Conservation (phyloP, 805 yeast genomes). For the Naumovozyma baii region DNA sequence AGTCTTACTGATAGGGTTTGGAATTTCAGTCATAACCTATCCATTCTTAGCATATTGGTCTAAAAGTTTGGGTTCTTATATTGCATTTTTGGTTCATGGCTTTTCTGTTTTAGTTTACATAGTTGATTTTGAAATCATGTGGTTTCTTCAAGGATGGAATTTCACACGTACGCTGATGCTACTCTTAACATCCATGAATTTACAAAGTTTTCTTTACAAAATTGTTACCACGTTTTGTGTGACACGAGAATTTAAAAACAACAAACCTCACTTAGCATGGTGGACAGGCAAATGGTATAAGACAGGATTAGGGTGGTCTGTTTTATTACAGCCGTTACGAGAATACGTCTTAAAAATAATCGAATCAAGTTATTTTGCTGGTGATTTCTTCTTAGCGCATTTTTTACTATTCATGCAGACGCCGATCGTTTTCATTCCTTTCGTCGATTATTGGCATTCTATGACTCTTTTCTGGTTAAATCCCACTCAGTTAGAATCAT, state of each 20-base stretch:
- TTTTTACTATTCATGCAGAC: conserved; percentile 46
- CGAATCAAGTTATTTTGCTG: conserved; percentile 61
- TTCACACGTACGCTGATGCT: conserved; percentile 53
- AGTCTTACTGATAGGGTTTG: conserved; percentile 30
- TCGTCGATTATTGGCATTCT: conserved; percentile 57
- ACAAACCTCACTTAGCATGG: conserved; percentile 58
- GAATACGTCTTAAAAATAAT: conserved; percentile 53
- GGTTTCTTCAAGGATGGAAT: conserved; percentile 61
- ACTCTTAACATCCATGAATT: conserved; percentile 41
- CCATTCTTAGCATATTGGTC: conserved; percentile 39
- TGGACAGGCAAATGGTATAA: conserved; percentile 71
- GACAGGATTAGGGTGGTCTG: conserved; percentile 52
- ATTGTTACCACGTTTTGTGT: conserved; percentile 40
- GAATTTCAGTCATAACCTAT: conserved; percentile 40
- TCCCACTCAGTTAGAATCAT: conserved; percentile 36
- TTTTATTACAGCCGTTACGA: conserved; percentile 52
- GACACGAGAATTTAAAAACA: conserved; percentile 54
- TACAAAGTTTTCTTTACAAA: conserved; percentile 53
- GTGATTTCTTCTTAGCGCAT: conserved; percentile 54
- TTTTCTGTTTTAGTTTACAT: conserved; percentile 45
- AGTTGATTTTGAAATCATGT: conserved; percentile 49
- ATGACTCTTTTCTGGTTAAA: conserved; percentile 58
- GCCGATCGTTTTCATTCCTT: conserved; percentile 55
- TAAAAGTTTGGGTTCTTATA: conserved; percentile 37
- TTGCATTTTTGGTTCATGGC: conserved; percentile 50